Conservation (phyloP, 345 rosid species). For the Camelina neglecta region DNA sequence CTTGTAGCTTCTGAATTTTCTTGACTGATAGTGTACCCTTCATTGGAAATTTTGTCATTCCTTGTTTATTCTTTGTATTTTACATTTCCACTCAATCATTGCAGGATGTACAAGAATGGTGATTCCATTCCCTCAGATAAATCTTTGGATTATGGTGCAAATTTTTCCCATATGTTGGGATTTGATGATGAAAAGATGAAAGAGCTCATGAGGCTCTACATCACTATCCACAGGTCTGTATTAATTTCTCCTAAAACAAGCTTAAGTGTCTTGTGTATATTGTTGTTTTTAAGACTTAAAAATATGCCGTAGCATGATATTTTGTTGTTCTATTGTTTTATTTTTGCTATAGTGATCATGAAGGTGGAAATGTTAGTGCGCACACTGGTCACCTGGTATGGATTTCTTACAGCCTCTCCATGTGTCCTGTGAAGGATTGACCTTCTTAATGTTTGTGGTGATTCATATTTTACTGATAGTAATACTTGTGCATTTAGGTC, state of each 20-base stretch:
- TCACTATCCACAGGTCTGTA: conserved; percentile 87
- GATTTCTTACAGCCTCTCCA: conserved; percentile 13
- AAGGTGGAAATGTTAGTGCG: conserved; percentile 99
- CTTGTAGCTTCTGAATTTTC: conserved; percentile 16
- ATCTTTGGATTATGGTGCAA: conserved; percentile 93
- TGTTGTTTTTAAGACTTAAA: neutral
- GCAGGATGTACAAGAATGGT: conserved; percentile 87
- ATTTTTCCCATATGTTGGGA: conserved; percentile 92
- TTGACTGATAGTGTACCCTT: conserved; percentile 4
- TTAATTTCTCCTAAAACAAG: conserved; percentile 8
- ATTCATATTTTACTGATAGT: conserved; percentile 26
- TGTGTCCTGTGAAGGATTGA: conserved; percentile 10
- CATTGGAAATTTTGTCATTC: neutral
- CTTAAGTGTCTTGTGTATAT: neutral
- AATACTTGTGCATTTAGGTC: conserved; percentile 56
- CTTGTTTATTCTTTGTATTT: conserved; percentile 16
- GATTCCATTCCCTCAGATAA: conserved; percentile 67
- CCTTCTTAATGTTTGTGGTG: conserved; percentile 4
- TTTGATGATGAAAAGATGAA: conserved; percentile 83
- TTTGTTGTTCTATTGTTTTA: conserved; percentile 14
- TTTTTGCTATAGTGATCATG: conserved; percentile 79
- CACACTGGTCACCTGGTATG: conserved; percentile 95
- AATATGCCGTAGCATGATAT: conserved; percentile 11
- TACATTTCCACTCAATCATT: conserved; percentile 24
- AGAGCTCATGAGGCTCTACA: conserved; percentile 98